Percentiles rank a stretch among this genome's conserved stretches.
Conservation (phyloP, 139 green algal species). For the Prasinococcaceae sp. region DNA sequence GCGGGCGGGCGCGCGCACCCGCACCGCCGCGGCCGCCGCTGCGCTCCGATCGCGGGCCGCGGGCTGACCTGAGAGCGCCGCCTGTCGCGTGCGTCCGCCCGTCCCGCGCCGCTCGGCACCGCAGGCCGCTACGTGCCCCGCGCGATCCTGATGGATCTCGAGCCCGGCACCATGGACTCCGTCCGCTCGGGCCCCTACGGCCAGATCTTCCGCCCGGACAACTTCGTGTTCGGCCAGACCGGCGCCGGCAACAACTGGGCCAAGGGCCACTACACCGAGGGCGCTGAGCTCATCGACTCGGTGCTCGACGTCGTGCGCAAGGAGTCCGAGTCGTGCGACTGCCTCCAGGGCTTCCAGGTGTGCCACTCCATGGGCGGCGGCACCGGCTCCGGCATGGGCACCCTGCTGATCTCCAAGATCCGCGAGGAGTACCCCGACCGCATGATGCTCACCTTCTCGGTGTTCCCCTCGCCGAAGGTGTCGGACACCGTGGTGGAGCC, state of each 20-base stretch:
- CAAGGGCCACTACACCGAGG: constrained; percentile 99
- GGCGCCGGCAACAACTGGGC: constrained; percentile 98
- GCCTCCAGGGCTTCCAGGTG: constrained; percentile 94
- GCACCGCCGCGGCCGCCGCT: too few relatives aligned
- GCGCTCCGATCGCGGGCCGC: too few relatives aligned
- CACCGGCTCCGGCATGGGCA: constrained; percentile 95
- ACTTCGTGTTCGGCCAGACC: constrained; percentile 96
- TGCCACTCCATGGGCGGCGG: constrained; percentile 90
- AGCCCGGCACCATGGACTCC: constrained; percentile 90
- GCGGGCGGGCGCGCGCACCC: too few relatives aligned
- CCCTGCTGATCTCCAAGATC: constrained; percentile 95
- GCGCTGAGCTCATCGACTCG: constrained; percentile 94
- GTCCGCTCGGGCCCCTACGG: constrained; percentile 90
- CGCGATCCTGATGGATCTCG: constrained; percentile 94
- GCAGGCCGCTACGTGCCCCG: constrained; percentile 89
- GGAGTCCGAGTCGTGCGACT: constrained; percentile 95
- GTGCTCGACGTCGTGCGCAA: constrained; percentile 97
- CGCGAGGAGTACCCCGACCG: constrained; percentile 94
- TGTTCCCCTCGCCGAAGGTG: constrained; percentile 97
- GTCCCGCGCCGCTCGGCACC: too few relatives aligned
- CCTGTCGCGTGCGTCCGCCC: too few relatives aligned
- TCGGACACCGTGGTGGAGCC: constrained; percentile 99
- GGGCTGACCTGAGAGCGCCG: too few relatives aligned
- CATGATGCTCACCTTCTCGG: constrained; percentile 99
- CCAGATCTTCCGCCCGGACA: constrained; percentile 92